Evolutionary conservation across 2,329 filamentous ascomycete genomes (phyloP).

Genomic region (Venturia pyrina): DNA sequence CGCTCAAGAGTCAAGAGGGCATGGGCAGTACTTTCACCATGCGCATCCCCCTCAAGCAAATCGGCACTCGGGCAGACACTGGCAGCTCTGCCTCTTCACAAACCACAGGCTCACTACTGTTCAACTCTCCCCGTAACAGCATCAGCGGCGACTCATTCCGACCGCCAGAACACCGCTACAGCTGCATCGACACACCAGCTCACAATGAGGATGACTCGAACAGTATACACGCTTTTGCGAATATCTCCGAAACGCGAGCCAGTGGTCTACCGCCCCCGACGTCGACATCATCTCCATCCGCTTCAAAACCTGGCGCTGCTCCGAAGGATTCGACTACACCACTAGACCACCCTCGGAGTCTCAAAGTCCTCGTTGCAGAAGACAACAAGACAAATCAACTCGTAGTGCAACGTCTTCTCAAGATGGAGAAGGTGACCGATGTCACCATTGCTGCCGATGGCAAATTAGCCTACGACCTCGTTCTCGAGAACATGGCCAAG

Average conservation of each 20-base stretch:
- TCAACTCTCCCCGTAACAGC: constrained; percentile 15
- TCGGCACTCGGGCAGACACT: constrained; percentile 52
- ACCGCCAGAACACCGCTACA: constrained; percentile 24
- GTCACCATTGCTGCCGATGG: constrained; percentile 68
- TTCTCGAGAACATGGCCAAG: constrained; percentile 70
- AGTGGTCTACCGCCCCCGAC: background rate
- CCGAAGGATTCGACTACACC: background rate
- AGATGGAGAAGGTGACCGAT: constrained; percentile 72
- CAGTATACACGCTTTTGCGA: background rate
- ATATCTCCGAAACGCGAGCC: background rate
- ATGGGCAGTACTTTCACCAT: constrained; percentile 74
- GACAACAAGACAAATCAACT: constrained; percentile 48
- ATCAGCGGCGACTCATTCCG: background rate
- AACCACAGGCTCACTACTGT: constrained; percentile 17
- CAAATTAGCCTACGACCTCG: constrained; percentile 78
- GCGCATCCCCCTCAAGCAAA: constrained; percentile 69
- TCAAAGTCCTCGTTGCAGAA: constrained; percentile 69
- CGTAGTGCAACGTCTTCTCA: constrained; percentile 52
- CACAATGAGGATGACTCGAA: background rate
- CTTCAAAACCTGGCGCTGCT: background rate
- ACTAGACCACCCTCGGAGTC: background rate
- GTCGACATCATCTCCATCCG: constrained; percentile 31
- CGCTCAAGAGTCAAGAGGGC: constrained; percentile 59
- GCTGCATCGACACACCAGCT: constrained; percentile 14
- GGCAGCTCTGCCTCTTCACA: constrained; percentile 32